These are phyloP conservation scores for Xylariaceae sp. DNA, from an alignment of 2,329 filamentous ascomycete genomes.

Conservation along the genomic window DNA sequence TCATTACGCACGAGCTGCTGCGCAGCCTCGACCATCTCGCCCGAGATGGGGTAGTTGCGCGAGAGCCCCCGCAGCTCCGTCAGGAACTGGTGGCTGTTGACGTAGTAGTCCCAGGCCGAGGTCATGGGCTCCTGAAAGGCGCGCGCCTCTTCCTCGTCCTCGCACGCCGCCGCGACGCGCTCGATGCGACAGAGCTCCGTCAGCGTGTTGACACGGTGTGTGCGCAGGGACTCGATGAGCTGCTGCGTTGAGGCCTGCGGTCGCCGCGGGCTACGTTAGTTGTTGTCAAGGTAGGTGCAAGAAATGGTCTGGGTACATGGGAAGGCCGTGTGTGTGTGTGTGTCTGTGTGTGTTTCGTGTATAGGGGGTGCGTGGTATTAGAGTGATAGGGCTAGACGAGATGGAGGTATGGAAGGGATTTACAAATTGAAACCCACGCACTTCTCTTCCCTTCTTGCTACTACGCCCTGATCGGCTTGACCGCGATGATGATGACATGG, in stretches of 20 bases:
- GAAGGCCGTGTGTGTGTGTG: slow-evolving; percentile 6
- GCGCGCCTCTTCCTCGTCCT: slow-evolving; percentile 60
- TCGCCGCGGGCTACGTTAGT: neutral
- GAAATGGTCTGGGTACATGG: neutral
- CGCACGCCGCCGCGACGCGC: slow-evolving; percentile 61
- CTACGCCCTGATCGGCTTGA: slow-evolving; percentile 29
- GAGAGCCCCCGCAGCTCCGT: slow-evolving; percentile 71
- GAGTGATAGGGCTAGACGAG: neutral
- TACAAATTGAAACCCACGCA: slow-evolving; percentile 38
- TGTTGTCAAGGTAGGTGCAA: too few species aligned
- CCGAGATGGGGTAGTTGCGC: slow-evolving; percentile 67
- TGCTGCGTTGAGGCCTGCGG: slow-evolving; percentile 45
- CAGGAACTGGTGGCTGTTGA: slow-evolving; percentile 69
- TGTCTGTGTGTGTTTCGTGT: too few species aligned
- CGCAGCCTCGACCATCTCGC: slow-evolving; percentile 66
- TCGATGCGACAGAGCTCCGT: slow-evolving; percentile 74
- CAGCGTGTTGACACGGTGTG: slow-evolving; percentile 73
- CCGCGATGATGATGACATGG: slow-evolving; percentile 38
- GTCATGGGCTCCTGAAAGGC: slow-evolving; percentile 68
- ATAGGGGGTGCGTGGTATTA: neutral
- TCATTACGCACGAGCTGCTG: slow-evolving; percentile 65
- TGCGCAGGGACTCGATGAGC: slow-evolving; percentile 64
- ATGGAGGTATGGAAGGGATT: slow-evolving; percentile 6
- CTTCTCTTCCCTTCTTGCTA: slow-evolving; percentile 36
- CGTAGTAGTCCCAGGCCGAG: slow-evolving; percentile 71